A percentile compares a stretch with the other conserved stretches of the same genome.
Conservation (phyloP, 129 eudicot genomes). For the Flaveria brownii region DNA sequence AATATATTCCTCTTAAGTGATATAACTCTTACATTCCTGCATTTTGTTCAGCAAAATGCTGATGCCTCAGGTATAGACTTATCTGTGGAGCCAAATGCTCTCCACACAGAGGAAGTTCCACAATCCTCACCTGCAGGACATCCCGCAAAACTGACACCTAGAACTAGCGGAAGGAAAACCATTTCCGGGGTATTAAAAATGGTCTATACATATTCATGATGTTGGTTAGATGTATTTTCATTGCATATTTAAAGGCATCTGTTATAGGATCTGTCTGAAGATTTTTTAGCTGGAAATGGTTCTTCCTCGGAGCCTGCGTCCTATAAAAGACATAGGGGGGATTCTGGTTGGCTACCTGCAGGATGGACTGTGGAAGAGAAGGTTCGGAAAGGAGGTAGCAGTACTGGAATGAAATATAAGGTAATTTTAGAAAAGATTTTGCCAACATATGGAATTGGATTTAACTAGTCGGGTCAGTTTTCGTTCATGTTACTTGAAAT, state of each 20-base stretch:
- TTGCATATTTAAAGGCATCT: neutral
- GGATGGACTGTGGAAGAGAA: slow-evolving; percentile 66
- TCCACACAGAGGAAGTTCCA: slow-evolving; percentile 27
- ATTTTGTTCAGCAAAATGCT: slow-evolving; percentile 30
- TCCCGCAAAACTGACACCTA: slow-evolving; percentile 20
- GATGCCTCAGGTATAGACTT: slow-evolving; percentile 25
- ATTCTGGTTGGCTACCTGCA: slow-evolving; percentile 59
- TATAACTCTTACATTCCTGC: slow-evolving; percentile 3
- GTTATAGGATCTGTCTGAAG: slow-evolving; percentile 19
- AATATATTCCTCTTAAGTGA: neutral
- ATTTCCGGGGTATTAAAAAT: slow-evolving; percentile 17
- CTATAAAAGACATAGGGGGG: slow-evolving; percentile 21
- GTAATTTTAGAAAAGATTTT: neutral
- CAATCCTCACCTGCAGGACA: slow-evolving; percentile 24
- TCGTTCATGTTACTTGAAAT: slow-evolving; percentile 12
- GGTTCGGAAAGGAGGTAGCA: slow-evolving; percentile 38
- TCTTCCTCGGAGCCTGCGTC: slow-evolving; percentile 19
- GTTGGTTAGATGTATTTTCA: slow-evolving; percentile 8
- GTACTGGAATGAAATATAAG: slow-evolving; percentile 36
- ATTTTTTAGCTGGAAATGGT: slow-evolving; percentile 21
- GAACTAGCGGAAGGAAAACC: slow-evolving; percentile 26
- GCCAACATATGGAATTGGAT: neutral
- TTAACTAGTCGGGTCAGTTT: neutral
- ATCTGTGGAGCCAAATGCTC: slow-evolving; percentile 32
- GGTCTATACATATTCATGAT: neutral